phyloP scores from a whole-genome alignment of 805 yeast genomes.

The Starmerella stigmatis region DNA sequence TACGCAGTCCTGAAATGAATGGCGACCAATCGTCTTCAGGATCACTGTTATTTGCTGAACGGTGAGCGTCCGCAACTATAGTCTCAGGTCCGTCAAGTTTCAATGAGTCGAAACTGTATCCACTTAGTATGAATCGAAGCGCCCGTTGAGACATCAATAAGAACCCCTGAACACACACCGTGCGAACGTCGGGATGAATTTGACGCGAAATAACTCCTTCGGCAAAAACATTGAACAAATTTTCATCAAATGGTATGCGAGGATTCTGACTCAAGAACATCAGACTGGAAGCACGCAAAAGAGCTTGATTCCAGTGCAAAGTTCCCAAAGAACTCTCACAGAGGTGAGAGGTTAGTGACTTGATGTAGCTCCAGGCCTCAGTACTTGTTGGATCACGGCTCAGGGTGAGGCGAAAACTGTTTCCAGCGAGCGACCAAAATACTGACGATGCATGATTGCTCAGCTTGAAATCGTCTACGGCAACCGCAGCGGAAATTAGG shows the following conservation, averaged over 20 bases:
- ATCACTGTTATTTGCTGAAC: background rate
- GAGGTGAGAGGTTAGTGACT: conserved; percentile 4
- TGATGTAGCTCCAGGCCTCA: background rate
- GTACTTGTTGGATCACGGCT: background rate
- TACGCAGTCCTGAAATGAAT: background rate
- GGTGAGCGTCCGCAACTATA: background rate
- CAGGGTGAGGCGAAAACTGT: conserved; percentile 38
- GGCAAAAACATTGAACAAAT: conserved; percentile 16
- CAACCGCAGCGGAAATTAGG: conserved; percentile 10
- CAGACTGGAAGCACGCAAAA: conserved; percentile 18
- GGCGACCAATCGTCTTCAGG: conserved; percentile 12
- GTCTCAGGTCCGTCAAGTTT: conserved; percentile 1
- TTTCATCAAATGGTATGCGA: conserved; percentile 17
- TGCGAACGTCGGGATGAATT: conserved; percentile 15
- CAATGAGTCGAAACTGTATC: conserved; percentile 37
- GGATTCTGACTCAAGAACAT: conserved; percentile 23
- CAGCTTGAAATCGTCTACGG: conserved; percentile 11
- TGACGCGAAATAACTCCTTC: conserved; percentile 36
- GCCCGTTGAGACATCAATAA: conserved; percentile 44
- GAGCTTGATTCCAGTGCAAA: conserved; percentile 22
- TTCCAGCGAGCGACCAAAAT: conserved; percentile 4
- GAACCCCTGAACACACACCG: conserved; percentile 45
- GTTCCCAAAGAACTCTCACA: background rate
- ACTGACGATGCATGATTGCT: conserved; percentile 9
- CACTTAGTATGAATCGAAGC: conserved; percentile 37